Evolutionary conservation across 352 stramenopile genomes (phyloP).

Genomic region (Phytophthora podocarpi): DNA sequence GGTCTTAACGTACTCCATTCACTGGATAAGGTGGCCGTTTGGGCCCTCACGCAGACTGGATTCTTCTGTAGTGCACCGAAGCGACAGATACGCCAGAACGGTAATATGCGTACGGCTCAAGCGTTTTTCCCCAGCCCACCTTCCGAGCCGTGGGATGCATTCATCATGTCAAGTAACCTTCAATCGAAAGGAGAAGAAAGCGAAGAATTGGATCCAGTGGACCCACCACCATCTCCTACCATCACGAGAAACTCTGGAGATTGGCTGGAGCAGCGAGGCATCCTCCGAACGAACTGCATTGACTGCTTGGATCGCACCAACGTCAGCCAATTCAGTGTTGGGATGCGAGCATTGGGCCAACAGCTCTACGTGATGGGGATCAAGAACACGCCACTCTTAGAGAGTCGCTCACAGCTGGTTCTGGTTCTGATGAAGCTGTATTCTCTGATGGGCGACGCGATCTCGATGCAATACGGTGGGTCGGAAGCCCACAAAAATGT

Average conservation of each 20-base stretch:
- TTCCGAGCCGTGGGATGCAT: constrained; percentile 32
- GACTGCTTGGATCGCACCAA: constrained; percentile 92
- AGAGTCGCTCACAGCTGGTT: constrained; percentile 93
- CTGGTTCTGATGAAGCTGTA: constrained; percentile 98
- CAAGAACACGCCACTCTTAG: constrained; percentile 81
- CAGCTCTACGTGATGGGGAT: constrained; percentile 98
- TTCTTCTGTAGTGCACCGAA: constrained; percentile 97
- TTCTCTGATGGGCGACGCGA: constrained; percentile 97
- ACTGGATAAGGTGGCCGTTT: constrained; percentile 95
- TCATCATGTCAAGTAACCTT: constrained; percentile 16
- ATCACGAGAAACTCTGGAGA: constrained; percentile 84
- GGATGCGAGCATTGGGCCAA: constrained; percentile 92
- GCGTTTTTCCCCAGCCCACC: constrained; percentile 38
- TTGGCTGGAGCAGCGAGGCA: constrained; percentile 96
- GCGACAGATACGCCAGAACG: constrained; percentile 66
- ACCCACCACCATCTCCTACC: constrained; percentile 55
- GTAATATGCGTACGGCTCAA: constrained; percentile 62
- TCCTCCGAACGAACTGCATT: constrained; percentile 99
- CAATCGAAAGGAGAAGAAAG: constrained; percentile 19
- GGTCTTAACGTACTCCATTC: constrained; percentile 93
- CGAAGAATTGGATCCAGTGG: constrained; percentile 9
- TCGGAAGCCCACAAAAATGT: constrained; percentile 99
- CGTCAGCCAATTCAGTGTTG: constrained; percentile 87
- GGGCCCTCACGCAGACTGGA: constrained; percentile 96
- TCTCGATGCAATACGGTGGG: constrained; percentile 99